Evolutionary conservation across 1,284 basidiomycete species (phyloP).

Genomic region (Gastroboletus turbinatus): DNA sequence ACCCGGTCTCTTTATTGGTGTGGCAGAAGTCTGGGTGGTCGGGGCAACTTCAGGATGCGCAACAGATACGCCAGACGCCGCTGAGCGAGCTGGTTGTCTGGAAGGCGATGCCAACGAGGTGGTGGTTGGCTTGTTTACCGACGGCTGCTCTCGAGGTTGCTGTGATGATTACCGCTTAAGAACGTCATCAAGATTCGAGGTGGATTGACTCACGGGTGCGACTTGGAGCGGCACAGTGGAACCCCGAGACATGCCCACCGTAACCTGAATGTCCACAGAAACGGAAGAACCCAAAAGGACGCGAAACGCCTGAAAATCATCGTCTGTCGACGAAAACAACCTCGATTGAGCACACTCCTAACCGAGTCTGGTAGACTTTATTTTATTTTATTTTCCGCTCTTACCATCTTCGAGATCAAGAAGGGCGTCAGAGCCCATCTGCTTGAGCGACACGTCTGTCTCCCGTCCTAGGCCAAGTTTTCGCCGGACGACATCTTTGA

Average conservation of each 20-base stretch:
- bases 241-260: constrained; percentile 8
- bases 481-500: constrained; percentile 53
- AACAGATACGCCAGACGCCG: background rate
- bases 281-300: constrained; percentile 31
- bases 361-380: background rate
- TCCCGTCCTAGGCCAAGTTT: constrained; percentile 54
- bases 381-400: constrained; percentile 12
- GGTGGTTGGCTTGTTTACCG: background rate
- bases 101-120: background rate
- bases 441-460: constrained; percentile 48
- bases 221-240: background rate
- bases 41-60: background rate
- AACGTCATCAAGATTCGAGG: background rate
- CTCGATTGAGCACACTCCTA: constrained; percentile 5
- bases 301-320: constrained; percentile 73
- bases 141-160: background rate
- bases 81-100: background rate
- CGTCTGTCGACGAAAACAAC: constrained; percentile 45
- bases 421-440: constrained; percentile 50
- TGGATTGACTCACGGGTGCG: constrained; percentile 10
- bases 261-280: constrained; percentile 42
- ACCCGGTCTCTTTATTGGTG: background rate
- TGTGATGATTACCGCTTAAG: background rate
- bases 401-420: constrained; percentile 75
- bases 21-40: background rate